Evolutionary conservation across 768 basidiomycete species (phyloP), one percentile per base, ranked within the genome.

Genomic region (Suillus hirtellus): DNA sequence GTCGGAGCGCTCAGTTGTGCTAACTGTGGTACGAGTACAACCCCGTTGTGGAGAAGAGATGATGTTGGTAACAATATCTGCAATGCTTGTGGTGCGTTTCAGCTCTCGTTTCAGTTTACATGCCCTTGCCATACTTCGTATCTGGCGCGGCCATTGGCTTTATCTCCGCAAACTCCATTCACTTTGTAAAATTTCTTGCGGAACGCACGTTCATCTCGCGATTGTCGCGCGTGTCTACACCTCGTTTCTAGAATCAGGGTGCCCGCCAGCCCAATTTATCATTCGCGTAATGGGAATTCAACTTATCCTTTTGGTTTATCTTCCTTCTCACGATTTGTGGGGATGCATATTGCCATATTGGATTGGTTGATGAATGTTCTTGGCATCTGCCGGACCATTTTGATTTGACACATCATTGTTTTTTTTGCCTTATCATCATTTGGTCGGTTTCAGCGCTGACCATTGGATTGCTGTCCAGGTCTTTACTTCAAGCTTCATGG

Each of bases 401-500:
- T 44, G 21, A 24, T 44, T 49, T 44, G 19, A 47, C 15, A 37
- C 46, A 19, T 50, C 31, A 46, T 56, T 43, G 21, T 21, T 12
- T 35, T 31, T 31, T 60, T 40, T 40, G 34, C 38, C 24, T 21
- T n/a, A 42, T 63, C 43, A 62, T 63, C 60, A 49, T 62, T 62
- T 59, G 40, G 42, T 56, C 60, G 37, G 35, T n/a, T 43, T 53
- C 21, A 60, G 35, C 24, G 37, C 68, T 71, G 64, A 74, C 60
- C 44, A 11, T 52, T 60, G 63, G 66, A 59, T 47, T 64, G 68
- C 67, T 63, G 64, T 60, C 60, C 71, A 98, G 96, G 96, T 62
- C 85, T 99, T 10, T 99, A 99, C 80, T 97, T 94, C 84, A 99
- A 99, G 78, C 84, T 99, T 14, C 97, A 99, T 79, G 95, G 95